Base-by-base conservation (phyloP, 257 asterid genomes). In the Craterostigma plantagineum region DNA sequence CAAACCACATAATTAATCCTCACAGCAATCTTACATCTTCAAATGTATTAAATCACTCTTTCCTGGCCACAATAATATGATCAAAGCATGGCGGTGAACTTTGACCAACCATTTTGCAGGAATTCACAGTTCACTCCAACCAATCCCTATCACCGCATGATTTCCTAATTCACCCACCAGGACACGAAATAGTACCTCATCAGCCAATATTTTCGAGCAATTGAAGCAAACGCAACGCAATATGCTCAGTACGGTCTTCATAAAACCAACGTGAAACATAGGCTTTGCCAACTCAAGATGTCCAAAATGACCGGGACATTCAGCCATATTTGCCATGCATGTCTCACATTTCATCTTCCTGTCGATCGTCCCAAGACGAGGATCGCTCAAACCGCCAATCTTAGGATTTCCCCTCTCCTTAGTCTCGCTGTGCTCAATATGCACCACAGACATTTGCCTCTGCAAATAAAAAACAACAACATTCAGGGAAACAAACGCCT, bases 381-480 rank as follows among this genome's bases (percentile, higher is more conserved):
- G 81, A 58, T 90, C 99, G 53, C 95, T 83, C 49, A 83, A 46
- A 15, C 99, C 99, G 4, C 91, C 95, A 0, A 76, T 60, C 70
- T 90, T 90, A 41, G 99, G 95, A 72, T 90, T 90, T 34, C 99
- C 95, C 51, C 91, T 74, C 37, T 90, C 95, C 42, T 79, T 90
- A 34, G 99, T 83, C 74, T 90, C 99, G 13, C 94, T 58, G 58
- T 90, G 99, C 68, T 90, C 99, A 41, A 90, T 90, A 46, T 90
- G 99, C 58, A 83, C 80, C 33, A 90, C 95, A 1, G 99, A 90
- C 91, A 83, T 83, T 82, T 90, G 99, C 57, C 99, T 61, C 99
- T 90, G 69, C 75, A 69, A 45, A 63, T 48, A 14, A 9, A 34
- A 33, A n/a, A 33, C 14, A 46, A 33, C 8, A 33, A 35, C 15